A percentile compares a stretch with the other conserved stretches of the same genome.
Evolutionary conservation across 1,284 basidiomycete species (phyloP).

Genomic region (Stygiomarasmius scandens): DNA sequence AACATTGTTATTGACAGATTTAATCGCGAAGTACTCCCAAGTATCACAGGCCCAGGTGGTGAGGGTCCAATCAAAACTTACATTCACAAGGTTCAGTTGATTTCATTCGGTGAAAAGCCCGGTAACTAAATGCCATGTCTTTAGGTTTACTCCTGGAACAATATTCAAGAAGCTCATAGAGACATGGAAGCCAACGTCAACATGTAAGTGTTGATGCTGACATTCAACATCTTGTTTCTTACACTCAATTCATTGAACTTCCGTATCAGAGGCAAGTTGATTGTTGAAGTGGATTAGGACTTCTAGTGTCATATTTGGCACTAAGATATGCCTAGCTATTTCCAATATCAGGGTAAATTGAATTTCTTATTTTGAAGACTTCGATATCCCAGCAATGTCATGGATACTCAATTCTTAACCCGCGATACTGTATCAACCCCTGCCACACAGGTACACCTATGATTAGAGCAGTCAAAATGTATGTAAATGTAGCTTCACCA

Average conservation of each 20-base stretch:
- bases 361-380: too few species aligned
- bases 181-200: slow-evolving; percentile 89
- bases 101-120: slow-evolving; percentile 11
- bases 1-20: slow-evolving; percentile 35
- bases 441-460: too few species aligned
- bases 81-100: slow-evolving; percentile 67
- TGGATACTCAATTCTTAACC: too few species aligned
- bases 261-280: slow-evolving; percentile 56
- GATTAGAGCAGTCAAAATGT: too few species aligned
- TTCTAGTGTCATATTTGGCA: neutral
- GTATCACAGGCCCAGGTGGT: slow-evolving; percentile 61
- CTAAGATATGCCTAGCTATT: too few species aligned
- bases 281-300: slow-evolving; percentile 48
- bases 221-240: neutral
- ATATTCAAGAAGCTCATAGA: slow-evolving; percentile 83
- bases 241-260: neutral
- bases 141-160: slow-evolving; percentile 80
- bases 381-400: too few species aligned
- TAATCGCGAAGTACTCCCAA: slow-evolving; percentile 47
- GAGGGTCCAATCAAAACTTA: slow-evolving; percentile 70
- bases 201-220: slow-evolving; percentile 39
- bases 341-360: too few species aligned
- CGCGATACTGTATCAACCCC: too few species aligned
- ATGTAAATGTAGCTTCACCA: too few species aligned
- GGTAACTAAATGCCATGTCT: slow-evolving; percentile 13